A percentile compares a stretch with the other conserved stretches of the same genome.
phyloP scores from a whole-genome alignment of 2,329 filamentous ascomycete genomes.

The Helotiales sp. region DNA sequence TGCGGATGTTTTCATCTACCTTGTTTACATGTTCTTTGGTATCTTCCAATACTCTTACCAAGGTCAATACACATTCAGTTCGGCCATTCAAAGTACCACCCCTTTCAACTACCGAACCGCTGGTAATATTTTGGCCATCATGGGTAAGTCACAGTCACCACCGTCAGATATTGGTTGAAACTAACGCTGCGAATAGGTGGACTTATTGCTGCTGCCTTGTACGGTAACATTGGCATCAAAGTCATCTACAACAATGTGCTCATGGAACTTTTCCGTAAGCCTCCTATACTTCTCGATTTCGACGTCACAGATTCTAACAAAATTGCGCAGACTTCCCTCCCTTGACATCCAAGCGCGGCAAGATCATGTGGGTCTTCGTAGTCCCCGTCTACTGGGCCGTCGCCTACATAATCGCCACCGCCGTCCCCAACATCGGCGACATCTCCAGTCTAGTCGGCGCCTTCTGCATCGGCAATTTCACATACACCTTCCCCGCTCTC shows the following conservation, averaged over 20 bases:
- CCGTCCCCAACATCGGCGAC: slow-evolving; percentile 51
- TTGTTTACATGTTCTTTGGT: slow-evolving; percentile 45
- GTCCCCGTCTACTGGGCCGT: slow-evolving; percentile 58
- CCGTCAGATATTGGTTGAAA: neutral
- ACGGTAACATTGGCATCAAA: slow-evolving; percentile 54
- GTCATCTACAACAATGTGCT: slow-evolving; percentile 51
- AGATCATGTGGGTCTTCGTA: slow-evolving; percentile 43
- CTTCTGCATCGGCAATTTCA: slow-evolving; percentile 51
- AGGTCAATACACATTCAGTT: slow-evolving; percentile 20
- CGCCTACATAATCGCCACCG: slow-evolving; percentile 54
- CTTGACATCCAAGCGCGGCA: slow-evolving; percentile 18
- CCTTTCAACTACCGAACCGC: slow-evolving; percentile 22
- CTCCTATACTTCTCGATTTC: neutral
- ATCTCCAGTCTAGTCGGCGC: slow-evolving; percentile 50
- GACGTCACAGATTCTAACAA: neutral
- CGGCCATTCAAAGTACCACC: slow-evolving; percentile 18
- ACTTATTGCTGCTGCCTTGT: slow-evolving; percentile 47
- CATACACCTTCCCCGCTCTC: slow-evolving; percentile 45
- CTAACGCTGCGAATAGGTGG: slow-evolving; percentile 4
- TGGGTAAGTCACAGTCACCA: slow-evolving; percentile 3
- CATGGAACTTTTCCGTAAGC: slow-evolving; percentile 39
- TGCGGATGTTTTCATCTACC: slow-evolving; percentile 43
- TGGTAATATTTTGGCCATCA: slow-evolving; percentile 20
- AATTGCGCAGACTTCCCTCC: slow-evolving; percentile 42
- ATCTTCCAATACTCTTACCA: slow-evolving; percentile 40